Conservation (phyloP, 1,284 basidiomycete genomes). For the Singerocomus inundabilis region DNA sequence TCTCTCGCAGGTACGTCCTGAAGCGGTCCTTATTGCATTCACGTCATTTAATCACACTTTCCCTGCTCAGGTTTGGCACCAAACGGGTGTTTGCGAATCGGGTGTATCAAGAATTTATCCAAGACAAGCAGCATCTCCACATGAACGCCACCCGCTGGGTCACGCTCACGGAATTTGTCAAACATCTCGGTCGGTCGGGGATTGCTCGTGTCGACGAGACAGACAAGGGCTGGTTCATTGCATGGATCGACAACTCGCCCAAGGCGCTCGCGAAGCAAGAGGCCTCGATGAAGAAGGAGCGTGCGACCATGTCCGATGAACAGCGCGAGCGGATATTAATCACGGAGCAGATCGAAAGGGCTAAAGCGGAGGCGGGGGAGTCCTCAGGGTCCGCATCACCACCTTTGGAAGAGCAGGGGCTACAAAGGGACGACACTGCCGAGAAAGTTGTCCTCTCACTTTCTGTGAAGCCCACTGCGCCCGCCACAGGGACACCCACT, state of each 20-base stretch:
- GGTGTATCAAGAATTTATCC: constrained; percentile 98
- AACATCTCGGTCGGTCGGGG: constrained; percentile 87
- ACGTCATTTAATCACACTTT: not conserved
- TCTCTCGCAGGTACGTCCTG: constrained; percentile 67
- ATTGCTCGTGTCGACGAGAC: constrained; percentile 95
- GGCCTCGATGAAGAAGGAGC: constrained; percentile 89
- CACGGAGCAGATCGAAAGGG: constrained; percentile 92
- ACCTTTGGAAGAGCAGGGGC: constrained; percentile 52
- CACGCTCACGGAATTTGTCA: constrained; percentile 91
- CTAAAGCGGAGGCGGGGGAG: constrained; percentile 48
- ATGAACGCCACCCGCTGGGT: constrained; percentile 99
- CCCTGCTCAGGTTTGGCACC: constrained; percentile 72
- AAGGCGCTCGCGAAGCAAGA: constrained; percentile 90
- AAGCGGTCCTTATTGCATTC: not conserved
- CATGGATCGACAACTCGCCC: constrained; percentile 96
- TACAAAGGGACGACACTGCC: constrained; percentile 72
- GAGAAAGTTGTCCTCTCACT: constrained; percentile 75
- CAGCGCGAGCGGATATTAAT: constrained; percentile 89
- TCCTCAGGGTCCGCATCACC: constrained; percentile 37
- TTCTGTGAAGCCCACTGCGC: constrained; percentile 49
- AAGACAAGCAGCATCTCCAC: constrained; percentile 92
- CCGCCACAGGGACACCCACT: constrained; percentile 28
- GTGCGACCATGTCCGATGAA: constrained; percentile 90
- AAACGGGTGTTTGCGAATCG: constrained; percentile 93
- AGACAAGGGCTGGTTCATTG: constrained; percentile 96